Conservation (phyloP, 768 basidiomycete species). For the Amanita exitialis region DNA sequence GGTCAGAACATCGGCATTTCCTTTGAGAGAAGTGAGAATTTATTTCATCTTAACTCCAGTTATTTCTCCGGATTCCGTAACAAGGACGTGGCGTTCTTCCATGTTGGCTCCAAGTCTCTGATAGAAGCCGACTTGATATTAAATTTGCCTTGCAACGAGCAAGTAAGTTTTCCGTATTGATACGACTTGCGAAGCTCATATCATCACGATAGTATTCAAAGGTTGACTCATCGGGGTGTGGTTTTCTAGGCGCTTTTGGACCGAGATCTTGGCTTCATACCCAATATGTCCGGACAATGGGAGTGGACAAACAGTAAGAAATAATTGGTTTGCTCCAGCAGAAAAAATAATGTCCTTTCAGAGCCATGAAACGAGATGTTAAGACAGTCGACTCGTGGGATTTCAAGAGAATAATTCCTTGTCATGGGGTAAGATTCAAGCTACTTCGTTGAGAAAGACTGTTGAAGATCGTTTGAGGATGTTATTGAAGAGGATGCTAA, state of each 20-base stretch:
- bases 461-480: conserved; percentile 21
- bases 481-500: conserved; percentile 56
- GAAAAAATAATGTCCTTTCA: not conserved
- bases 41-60: conserved; percentile 19
- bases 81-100: conserved; percentile 80
- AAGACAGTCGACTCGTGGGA: conserved; percentile 63
- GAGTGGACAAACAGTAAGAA: conserved; percentile 28
- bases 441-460: not conserved
- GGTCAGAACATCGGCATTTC: conserved; percentile 19
- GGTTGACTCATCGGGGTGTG: conserved; percentile 18
- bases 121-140: conserved; percentile 78
- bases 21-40: not conserved
- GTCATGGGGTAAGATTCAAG: conserved; percentile 36
- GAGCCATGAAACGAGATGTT: conserved; percentile 51
- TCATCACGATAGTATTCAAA: conserved; percentile 25
- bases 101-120: conserved; percentile 57
- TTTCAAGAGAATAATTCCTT: conserved; percentile 66
- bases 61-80: conserved; percentile 66
- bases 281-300: conserved; percentile 21
- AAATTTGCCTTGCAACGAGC: conserved; percentile 74
- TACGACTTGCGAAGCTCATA: not conserved
- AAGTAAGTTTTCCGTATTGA: conserved; percentile 27
- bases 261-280: conserved; percentile 26
- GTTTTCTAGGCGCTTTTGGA: conserved; percentile 19
- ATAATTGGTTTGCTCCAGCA: not conserved